Percentiles rank a stretch among this genome's conserved stretches.
Evolutionary conservation across 2,329 filamentous ascomycete genomes (phyloP).

Genomic region (Albophoma yamanashiensis): DNA sequence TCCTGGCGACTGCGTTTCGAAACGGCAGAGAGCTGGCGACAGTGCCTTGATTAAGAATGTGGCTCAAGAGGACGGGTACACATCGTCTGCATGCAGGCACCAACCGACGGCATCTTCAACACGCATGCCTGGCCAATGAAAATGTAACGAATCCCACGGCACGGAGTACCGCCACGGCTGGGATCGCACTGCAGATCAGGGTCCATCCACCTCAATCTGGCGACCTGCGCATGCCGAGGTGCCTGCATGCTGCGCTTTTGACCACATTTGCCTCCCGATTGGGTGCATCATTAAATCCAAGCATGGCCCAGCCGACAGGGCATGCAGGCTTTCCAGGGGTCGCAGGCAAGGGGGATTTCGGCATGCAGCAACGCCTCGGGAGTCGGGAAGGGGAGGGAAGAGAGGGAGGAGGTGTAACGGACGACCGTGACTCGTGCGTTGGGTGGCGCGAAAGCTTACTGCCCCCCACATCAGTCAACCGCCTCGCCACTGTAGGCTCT

Average conservation of each 20-base stretch:
- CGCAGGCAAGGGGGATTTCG: neutral
- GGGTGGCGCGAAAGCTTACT: neutral
- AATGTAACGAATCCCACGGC: too few relatives aligned
- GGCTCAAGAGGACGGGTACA: too few relatives aligned
- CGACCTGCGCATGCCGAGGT: neutral
- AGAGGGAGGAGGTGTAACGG: neutral
- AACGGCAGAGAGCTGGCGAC: neutral
- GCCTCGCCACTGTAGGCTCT: neutral
- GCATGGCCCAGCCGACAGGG: neutral
- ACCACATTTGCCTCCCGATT: neutral
- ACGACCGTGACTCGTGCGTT: neutral
- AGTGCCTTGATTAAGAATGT: neutral
- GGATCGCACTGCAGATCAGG: neutral
- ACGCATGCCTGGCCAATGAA: too few relatives aligned
- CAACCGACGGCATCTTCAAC: neutral
- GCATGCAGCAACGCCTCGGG: too few relatives aligned
- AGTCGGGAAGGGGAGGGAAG: neutral
- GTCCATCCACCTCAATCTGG: neutral
- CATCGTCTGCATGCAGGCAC: neutral
- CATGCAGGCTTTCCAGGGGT: too few relatives aligned
- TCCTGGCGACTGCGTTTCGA: too few relatives aligned
- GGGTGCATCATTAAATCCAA: neutral
- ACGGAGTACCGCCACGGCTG: neutral
- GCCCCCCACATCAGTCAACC: neutral
- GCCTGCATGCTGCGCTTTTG: neutral